Conservation (phyloP, 306 rosid genomes). For the Astragalus membranaceus region DNA sequence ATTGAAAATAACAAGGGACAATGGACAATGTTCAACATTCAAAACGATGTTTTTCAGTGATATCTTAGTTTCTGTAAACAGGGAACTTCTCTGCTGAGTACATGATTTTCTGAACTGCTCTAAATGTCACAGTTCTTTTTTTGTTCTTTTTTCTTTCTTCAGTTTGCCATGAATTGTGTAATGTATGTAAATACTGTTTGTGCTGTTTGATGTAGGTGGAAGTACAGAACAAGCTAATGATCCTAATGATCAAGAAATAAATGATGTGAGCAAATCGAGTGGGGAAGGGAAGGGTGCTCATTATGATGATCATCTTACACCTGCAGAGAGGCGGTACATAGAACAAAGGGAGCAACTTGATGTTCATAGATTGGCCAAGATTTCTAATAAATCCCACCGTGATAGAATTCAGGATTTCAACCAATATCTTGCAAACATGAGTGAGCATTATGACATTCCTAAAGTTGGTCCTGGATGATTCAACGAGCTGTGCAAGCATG, state of each 20-base stretch:
- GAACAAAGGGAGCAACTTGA: slow-evolving; percentile 87
- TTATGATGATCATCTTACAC: slow-evolving; percentile 72
- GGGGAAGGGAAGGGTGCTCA: slow-evolving; percentile 53
- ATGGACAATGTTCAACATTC: neutral
- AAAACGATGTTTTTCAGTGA: neutral
- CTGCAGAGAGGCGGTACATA: slow-evolving; percentile 85
- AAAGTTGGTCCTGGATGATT: slow-evolving; percentile 91
- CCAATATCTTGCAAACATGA: slow-evolving; percentile 94
- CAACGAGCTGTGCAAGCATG: neutral
- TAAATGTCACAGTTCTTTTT: neutral
- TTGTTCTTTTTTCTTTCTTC: neutral
- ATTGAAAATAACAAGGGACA: neutral
- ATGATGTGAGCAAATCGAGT: slow-evolving; percentile 29
- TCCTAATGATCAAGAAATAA: slow-evolving; percentile 47
- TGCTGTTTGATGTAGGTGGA: slow-evolving; percentile 43
- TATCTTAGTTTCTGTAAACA: neutral
- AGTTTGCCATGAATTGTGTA: neutral
- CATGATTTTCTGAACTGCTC: neutral
- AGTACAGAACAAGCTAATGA: slow-evolving; percentile 38
- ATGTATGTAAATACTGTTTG: neutral
- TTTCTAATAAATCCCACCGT: slow-evolving; percentile 83
- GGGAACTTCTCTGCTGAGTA: neutral
- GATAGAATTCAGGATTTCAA: slow-evolving; percentile 96
- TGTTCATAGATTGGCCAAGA: slow-evolving; percentile 73
- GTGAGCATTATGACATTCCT: slow-evolving; percentile 98